These are phyloP conservation scores for Aspergillus hiratsukae DNA, from an alignment of 2,329 filamentous ascomycete species.

Conservation along the genomic window DNA sequence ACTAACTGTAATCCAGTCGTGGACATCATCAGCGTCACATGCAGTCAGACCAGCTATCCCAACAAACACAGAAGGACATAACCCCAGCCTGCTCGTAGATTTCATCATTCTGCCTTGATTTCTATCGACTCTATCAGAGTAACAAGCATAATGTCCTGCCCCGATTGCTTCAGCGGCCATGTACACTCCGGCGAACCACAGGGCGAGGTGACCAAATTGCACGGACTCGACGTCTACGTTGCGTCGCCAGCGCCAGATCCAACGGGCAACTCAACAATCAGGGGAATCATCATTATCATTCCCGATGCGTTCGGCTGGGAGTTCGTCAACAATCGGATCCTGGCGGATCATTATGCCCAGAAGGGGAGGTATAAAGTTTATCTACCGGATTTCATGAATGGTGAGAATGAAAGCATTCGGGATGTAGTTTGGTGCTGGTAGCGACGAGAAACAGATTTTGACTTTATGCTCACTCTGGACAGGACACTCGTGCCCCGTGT, in stretches of 20 bases:
- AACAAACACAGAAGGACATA: background rate
- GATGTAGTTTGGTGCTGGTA: background rate
- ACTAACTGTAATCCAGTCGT: background rate
- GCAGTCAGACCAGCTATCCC: background rate
- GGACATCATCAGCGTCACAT: background rate
- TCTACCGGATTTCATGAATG: conserved; percentile 55
- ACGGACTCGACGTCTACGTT: conserved; percentile 50
- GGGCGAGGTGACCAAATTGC: conserved; percentile 44
- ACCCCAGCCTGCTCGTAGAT: too few relatives aligned
- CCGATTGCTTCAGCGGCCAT: conserved; percentile 45
- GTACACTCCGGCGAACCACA: conserved; percentile 44
- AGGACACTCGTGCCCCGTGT: conserved; percentile 15
- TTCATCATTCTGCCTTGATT: background rate
- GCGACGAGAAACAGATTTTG: background rate
- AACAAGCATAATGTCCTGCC: conserved; percentile 22
- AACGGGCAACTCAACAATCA: conserved; percentile 18
- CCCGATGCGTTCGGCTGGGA: conserved; percentile 55
- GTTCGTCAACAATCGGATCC: conserved; percentile 49
- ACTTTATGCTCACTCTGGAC: background rate
- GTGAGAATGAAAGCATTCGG: conserved; percentile 18
- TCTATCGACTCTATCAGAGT: background rate
- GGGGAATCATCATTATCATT: conserved; percentile 51
- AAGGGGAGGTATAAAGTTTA: conserved; percentile 50
- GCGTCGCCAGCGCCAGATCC: conserved; percentile 32
- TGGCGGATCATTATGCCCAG: conserved; percentile 53